Evolutionary conservation across 352 stramenopile genomes (phyloP), one percentile per base, ranked within the genome.

Genomic region (Peronosclerospora sorghi): DNA sequence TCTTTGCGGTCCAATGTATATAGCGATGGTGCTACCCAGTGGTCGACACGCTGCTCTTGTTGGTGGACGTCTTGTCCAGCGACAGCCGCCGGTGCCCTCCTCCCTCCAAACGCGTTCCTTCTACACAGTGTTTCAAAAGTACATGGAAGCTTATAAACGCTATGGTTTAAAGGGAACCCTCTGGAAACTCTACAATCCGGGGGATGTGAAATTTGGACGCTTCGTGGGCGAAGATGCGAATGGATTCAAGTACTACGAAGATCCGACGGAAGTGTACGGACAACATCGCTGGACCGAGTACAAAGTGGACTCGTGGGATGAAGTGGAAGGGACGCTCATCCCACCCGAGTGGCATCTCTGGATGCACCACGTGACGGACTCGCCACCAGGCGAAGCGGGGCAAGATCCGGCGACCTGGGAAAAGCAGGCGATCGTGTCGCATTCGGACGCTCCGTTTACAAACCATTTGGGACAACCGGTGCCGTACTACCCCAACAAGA

Each of bases 151-250:
- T 27, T 62, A 78, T 60, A 82, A 85, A 58, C 77, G 78, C 39
- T 93, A 73, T 60, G 80, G 80, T 37, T 80, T 61, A 56, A 84
- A 89, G 71, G 59, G 68, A 7, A 73, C 70, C 38, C 64, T 93
- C 29, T 93, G 80, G 80, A 87, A 89, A 55, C 70, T 93, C n/a
- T 93, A 88, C 60, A 88, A 88, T 58, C 71, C 75, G 1, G 75
- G 75, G 10, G 80, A 93, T 49, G 75, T 93, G 56, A 93, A 93
- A 60, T 93, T 93, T 52, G 80, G 80, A 13, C 76, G 83, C 40
- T 63, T 73, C 28, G 77, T 93, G 18, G 80, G 80, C 29, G 50
- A 83, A 43, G 80, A 93, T 52, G 59, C 84, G 59, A 86, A 89
- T 50, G 80, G 80, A 34, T 83, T 84, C 64, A 79, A 84, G 63